A percentile compares a stretch with the other conserved stretches of the same genome.
Evolutionary conservation across 805 yeast species (phyloP).

Genomic region (Starmerella bacillaris): DNA sequence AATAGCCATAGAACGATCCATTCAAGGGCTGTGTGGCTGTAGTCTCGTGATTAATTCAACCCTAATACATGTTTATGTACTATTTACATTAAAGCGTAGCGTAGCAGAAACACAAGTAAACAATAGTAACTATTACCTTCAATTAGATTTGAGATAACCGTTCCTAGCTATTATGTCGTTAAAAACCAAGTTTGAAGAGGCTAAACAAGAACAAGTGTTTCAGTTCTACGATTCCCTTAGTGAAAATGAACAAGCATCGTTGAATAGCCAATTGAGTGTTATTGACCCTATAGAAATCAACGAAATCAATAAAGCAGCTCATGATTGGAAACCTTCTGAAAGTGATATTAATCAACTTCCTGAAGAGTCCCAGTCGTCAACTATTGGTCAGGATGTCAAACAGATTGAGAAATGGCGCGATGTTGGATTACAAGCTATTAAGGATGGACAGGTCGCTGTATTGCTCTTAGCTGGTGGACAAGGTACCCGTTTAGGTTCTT

Average conservation of each 20-base stretch:
- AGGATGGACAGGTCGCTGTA: conserved; percentile 63
- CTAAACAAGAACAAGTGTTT: conserved; percentile 28
- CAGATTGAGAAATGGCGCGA: conserved; percentile 26
- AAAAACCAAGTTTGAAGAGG: conserved; percentile 20
- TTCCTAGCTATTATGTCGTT: too few relatives aligned
- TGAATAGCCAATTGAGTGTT: conserved; percentile 22
- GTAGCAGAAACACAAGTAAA: too few relatives aligned
- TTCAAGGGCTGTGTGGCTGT: too few relatives aligned
- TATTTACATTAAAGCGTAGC: too few relatives aligned
- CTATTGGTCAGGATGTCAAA: conserved; percentile 19
- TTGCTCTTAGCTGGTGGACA: conserved; percentile 96
- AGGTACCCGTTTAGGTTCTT: conserved; percentile 85
- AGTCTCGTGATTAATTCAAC: too few relatives aligned
- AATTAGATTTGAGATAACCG: too few relatives aligned
- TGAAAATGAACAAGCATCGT: conserved; percentile 15
- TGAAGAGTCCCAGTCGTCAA: conserved; percentile 18
- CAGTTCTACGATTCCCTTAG: conserved; percentile 22
- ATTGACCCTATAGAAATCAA: conserved; percentile 24
- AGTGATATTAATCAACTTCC: conserved; percentile 20
- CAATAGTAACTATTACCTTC: too few relatives aligned
- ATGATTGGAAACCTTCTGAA: conserved; percentile 10
- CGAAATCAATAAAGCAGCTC: conserved; percentile 16
- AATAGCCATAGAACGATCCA: too few relatives aligned
- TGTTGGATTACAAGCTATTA: conserved; percentile 51
- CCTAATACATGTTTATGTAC: too few relatives aligned